Percentiles rank a stretch among this genome's conserved stretches.
These are phyloP conservation scores for Microdochium paspali DNA, from an alignment of 2,329 filamentous ascomycete genomes.

Conservation along the genomic window DNA sequence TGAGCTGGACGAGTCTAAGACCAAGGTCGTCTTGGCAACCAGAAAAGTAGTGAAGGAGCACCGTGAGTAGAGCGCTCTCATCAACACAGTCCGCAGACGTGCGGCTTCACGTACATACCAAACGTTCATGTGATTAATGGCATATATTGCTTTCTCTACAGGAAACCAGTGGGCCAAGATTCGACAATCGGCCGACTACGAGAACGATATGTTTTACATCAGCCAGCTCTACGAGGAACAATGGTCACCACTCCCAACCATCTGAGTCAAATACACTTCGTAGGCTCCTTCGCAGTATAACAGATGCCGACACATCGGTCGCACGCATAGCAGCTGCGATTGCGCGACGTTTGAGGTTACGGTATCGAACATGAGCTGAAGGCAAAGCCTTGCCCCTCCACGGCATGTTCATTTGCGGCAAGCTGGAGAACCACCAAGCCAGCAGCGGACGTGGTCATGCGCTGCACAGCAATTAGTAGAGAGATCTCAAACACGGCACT, in stretches of 20 bases:
- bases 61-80: constrained; percentile 23
- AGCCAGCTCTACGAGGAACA: constrained; percentile 49
- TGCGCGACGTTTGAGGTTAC: no score
- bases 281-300: constrained; percentile 1
- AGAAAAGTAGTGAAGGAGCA: constrained; percentile 30
- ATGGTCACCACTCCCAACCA: constrained; percentile 36
- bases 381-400: no score
- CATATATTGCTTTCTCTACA: constrained; percentile 8
- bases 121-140: background rate
- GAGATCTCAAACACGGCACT: no score
- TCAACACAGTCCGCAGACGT: background rate
- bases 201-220: constrained; percentile 50
- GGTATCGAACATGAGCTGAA: no score
- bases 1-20: constrained; percentile 35
- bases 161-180: constrained; percentile 35
- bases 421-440: no score
- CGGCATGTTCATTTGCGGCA: no score
- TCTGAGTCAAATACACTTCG: constrained; percentile 15
- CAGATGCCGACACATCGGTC: background rate
- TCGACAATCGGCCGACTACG: constrained; percentile 32
- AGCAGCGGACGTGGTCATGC: no score
- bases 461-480: no score
- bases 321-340: background rate
- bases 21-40: constrained; percentile 38
- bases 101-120: background rate